Conservation (phyloP, 371 early-diverging fungal genomes). For the Mortierella sp. region DNA sequence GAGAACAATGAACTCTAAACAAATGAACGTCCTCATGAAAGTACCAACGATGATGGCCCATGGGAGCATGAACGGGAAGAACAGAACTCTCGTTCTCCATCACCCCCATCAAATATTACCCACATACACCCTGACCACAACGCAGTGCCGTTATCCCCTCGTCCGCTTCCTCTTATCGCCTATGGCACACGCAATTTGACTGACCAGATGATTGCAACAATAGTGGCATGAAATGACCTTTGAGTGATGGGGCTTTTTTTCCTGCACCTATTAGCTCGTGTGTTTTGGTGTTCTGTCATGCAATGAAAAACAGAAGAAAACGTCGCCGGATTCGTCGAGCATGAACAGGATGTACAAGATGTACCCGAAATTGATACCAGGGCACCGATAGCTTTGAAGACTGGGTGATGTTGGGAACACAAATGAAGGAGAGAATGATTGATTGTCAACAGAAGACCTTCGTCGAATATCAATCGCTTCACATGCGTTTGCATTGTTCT, state of each 20-base stretch:
- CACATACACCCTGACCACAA: background rate
- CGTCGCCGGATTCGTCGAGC: background rate
- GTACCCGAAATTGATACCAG: background rate
- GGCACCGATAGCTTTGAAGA: background rate
- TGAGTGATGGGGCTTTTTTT: background rate
- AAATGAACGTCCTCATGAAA: background rate
- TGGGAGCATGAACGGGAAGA: background rate
- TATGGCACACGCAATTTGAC: background rate
- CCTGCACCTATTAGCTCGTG: background rate
- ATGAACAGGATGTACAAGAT: background rate
- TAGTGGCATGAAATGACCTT: background rate
- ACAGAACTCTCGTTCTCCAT: background rate
- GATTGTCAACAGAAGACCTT: background rate
- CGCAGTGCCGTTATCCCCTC: background rate
- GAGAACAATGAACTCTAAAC: background rate
- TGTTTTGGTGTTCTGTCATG: background rate
- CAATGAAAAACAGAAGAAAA: background rate
- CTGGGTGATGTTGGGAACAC: background rate
- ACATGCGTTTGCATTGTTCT: background rate
- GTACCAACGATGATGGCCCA: background rate
- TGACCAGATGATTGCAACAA: background rate
- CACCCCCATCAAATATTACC: background rate
- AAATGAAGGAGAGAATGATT: background rate
- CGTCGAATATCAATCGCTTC: background rate
- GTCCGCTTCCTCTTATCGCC: background rate